phyloP scores from a whole-genome alignment of 306 rosid genomes.

The Abrus precatorius region DNA sequence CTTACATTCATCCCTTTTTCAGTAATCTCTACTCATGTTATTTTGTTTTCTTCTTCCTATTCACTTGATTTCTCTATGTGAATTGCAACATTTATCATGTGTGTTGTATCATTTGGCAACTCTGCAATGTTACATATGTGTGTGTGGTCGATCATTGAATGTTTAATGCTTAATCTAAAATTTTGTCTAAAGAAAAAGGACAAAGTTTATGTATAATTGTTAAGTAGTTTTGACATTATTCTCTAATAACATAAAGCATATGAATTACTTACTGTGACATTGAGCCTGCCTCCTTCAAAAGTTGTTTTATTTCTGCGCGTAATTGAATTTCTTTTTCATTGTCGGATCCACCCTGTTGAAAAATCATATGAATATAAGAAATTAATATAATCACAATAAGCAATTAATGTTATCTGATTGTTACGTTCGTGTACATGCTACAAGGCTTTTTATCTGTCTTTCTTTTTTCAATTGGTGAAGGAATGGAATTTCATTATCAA shows the following conservation, averaged over 20 bases:
- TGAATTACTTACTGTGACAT: constrained; percentile 74
- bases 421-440: neutral
- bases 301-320: constrained; percentile 67
- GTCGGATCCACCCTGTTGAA: constrained; percentile 53
- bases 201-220: too few relatives aligned
- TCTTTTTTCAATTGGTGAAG: neutral
- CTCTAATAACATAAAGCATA: neutral
- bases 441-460: neutral
- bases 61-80: neutral
- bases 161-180: too few relatives aligned
- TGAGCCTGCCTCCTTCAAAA: constrained; percentile 67
- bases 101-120: too few relatives aligned
- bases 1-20: neutral
- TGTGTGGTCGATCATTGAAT: too few relatives aligned
- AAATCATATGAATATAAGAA: neutral
- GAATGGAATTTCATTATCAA: neutral
- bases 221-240: too few relatives aligned
- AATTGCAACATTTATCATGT: neutral
- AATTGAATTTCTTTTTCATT: constrained; percentile 52
- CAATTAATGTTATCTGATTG: neutral
- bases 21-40: constrained; percentile 5
- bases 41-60: constrained; percentile 2
- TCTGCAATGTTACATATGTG: too few relatives aligned
- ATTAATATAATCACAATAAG: neutral
- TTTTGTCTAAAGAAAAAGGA: too few relatives aligned